Conservation (phyloP, 1,284 basidiomycete species). For the Microstroma glucosiphilum region DNA sequence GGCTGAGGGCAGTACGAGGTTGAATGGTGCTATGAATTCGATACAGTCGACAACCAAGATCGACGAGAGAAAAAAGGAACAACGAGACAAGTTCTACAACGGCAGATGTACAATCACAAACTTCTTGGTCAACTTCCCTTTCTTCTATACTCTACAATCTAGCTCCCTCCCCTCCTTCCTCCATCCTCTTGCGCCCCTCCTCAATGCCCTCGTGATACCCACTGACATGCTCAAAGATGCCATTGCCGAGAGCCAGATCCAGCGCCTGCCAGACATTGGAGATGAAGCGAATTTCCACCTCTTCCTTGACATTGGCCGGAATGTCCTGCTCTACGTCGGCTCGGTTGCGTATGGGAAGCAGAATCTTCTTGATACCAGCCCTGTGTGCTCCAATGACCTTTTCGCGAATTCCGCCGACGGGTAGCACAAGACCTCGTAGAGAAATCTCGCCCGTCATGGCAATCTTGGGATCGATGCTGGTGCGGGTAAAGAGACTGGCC, state of each 20-base stretch:
- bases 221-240: slow-evolving; percentile 31
- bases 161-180: slow-evolving; percentile 18
- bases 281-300: slow-evolving; percentile 73
- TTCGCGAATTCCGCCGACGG: slow-evolving; percentile 48
- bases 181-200: slow-evolving; percentile 33
- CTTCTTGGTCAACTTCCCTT: no score
- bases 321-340: slow-evolving; percentile 81
- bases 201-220: slow-evolving; percentile 32
- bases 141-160: no score
- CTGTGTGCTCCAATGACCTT: slow-evolving; percentile 56
- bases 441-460: slow-evolving; percentile 49
- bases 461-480: slow-evolving; percentile 52
- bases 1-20: no score
- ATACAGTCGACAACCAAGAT: no score
- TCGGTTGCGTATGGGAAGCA: slow-evolving; percentile 72
- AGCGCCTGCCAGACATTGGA: slow-evolving; percentile 70
- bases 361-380: slow-evolving; percentile 70
- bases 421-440: slow-evolving; percentile 44
- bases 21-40: no score
- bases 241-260: slow-evolving; percentile 57
- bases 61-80: no score
- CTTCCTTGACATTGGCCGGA: slow-evolving; percentile 63
- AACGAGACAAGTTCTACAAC: no score
- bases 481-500: slow-evolving; percentile 71
- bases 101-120: no score